These are phyloP conservation scores for Chrysoporthe deuterocubensis DNA, from an alignment of 2,329 filamentous ascomycete species.

Conservation along the genomic window DNA sequence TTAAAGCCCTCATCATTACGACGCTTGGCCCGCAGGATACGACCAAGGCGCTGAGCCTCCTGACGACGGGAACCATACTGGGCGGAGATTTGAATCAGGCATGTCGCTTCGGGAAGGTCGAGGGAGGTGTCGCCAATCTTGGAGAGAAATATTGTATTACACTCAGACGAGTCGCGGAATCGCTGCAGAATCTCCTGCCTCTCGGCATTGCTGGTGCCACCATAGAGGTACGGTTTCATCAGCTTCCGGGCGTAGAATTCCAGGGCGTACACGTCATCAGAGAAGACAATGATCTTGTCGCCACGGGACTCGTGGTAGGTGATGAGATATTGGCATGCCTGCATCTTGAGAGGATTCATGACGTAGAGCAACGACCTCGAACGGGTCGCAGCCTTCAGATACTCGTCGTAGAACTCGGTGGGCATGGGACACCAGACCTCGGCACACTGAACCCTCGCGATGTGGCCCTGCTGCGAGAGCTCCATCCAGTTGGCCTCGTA, in stretches of 20 bases:
- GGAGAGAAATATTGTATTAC: slow-evolving; percentile 93
- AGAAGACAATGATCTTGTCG: slow-evolving; percentile 98
- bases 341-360: slow-evolving; percentile 98
- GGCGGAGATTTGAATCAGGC: slow-evolving; percentile 94
- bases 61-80: slow-evolving; percentile 97
- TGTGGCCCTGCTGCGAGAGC: slow-evolving; percentile 93
- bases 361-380: slow-evolving; percentile 71
- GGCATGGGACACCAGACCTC: slow-evolving; percentile 99
- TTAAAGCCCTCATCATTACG: slow-evolving; percentile 98
- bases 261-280: slow-evolving; percentile 93
- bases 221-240: slow-evolving; percentile 88
- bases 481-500: slow-evolving; percentile 99
- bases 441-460: slow-evolving; percentile 94
- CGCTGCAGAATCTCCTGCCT: slow-evolving; percentile 88
- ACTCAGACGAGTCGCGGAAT: slow-evolving; percentile 87
- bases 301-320: slow-evolving; percentile 94
- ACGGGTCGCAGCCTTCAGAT: slow-evolving; percentile 69
- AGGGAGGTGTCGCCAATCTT: slow-evolving; percentile 99
- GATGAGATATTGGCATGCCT: slow-evolving; percentile 97
- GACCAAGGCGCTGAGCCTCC: slow-evolving; percentile 90
- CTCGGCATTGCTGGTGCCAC: slow-evolving; percentile 83
- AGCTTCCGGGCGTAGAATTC: slow-evolving; percentile 84
- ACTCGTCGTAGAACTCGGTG: slow-evolving; percentile 95
- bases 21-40: slow-evolving; percentile 92
- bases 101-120: slow-evolving; percentile 94